Conservation (phyloP, 176 grass and related monocot species). For the Chloris gayana region DNA sequence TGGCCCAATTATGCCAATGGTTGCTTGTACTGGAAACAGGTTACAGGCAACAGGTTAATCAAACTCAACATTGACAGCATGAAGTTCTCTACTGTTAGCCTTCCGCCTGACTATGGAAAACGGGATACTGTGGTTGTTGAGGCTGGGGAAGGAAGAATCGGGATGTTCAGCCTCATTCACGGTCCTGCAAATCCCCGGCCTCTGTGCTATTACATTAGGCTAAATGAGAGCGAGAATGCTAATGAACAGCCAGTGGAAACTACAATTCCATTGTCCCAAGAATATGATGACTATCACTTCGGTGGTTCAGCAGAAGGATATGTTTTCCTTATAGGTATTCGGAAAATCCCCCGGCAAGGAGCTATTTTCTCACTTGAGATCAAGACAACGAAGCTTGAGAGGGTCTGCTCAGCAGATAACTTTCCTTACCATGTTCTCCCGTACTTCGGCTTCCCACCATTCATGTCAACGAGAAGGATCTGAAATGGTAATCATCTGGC, state of each 20-base stretch:
- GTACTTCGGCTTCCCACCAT: not conserved
- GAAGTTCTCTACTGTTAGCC: not conserved
- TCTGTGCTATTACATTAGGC: not conserved
- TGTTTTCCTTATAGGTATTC: not conserved
- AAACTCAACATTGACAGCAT: not conserved
- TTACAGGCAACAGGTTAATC: not conserved
- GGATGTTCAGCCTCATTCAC: not conserved
- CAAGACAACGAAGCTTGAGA: not conserved
- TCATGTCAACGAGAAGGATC: not conserved
- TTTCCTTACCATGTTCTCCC: accelerated
- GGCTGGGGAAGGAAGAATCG: not conserved
- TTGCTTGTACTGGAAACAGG: not conserved
- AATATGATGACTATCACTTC: not conserved
- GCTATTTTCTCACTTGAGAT: not conserved
- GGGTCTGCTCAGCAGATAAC: not conserved
- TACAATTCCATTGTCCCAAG: not conserved
- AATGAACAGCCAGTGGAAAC: not conserved
- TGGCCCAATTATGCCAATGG: not conserved
- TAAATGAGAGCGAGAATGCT: not conserved
- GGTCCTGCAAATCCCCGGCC: accelerated
- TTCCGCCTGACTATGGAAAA: not conserved
- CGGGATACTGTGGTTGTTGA: not conserved
- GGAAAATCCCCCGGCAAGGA: no score
- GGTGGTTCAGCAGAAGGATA: not conserved
- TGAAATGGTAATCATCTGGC: not conserved